Evolutionary conservation across 305 asterid genomes (phyloP), one percentile per base, ranked within the genome.

Genomic region (Rubia peregrina): DNA sequence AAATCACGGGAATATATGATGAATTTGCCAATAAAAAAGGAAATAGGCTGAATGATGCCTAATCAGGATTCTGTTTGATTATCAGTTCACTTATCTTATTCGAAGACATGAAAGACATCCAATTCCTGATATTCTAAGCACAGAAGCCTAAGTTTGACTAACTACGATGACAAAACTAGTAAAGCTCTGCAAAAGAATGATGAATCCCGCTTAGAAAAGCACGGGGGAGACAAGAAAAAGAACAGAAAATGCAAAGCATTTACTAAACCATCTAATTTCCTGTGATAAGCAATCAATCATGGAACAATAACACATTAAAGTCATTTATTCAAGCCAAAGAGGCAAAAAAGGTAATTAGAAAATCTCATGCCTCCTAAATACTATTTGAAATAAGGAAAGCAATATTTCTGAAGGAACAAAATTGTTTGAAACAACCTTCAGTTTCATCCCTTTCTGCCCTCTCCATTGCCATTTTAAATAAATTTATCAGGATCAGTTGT

Each of bases 351-450:
- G 33, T 30, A 30, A 30, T 30, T 3, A 30, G 33, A 30, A 30
- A 30, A 30, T 3, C 33, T 36, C 26, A 63, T 36, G 66, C 5
- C 44, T 24, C 56, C 57, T 21, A 22, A 19, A 10, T 16, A n/a
- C 2, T 17, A 33, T 12, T 21, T 69, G 0, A 19, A 6, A 57
- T 38, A 6, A 59, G n/a, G 59, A 22, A 24, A 40, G 4, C 22
- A 70, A 41, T 44, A 48, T 38, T 49, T 7, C 16, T 12, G 17
- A 12, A 51, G 21, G 30, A 8, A 30, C n/a, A 38, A 55, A 19
- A 19, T 61, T 62, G 72, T 68, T 73, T 24, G 13, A 41, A 26
- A 55, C 61, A 55, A 4, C 61, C 61, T 55, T n/a, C 19, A 3
- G 36, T 21, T 21, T n/a, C 24, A 19, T 56, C 62, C 19, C 8